Evolutionary conservation across 2,329 filamentous ascomycete genomes (phyloP).

Genomic region (Hymenoscyphus scutula): DNA sequence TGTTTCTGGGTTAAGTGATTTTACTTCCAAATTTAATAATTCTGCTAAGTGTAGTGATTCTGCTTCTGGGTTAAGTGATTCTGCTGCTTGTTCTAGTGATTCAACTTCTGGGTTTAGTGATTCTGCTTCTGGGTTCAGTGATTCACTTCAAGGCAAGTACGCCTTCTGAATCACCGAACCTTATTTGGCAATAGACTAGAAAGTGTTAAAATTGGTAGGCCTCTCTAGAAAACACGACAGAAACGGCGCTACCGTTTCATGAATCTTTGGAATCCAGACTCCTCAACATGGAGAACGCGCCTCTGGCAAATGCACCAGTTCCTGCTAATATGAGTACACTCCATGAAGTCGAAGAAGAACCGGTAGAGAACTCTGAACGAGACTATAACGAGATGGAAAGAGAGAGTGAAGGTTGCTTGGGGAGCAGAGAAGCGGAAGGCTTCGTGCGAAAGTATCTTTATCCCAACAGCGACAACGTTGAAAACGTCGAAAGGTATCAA

Average conservation of each 20-base stretch:
- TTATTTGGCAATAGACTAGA: background rate
- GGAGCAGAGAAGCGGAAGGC: background rate
- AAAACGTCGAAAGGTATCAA: conserved; percentile 23
- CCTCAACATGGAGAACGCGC: background rate
- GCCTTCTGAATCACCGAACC: background rate
- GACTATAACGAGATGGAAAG: background rate
- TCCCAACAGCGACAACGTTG: conserved; percentile 3
- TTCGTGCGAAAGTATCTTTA: background rate
- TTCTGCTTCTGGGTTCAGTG: too few species aligned
- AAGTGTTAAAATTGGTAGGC: background rate
- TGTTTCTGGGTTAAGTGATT: too few species aligned
- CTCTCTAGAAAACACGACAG: background rate
- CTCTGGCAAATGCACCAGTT: background rate
- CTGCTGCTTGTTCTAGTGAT: too few species aligned
- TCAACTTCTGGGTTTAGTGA: too few species aligned
- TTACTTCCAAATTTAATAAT: too few species aligned
- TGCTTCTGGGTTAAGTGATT: too few species aligned
- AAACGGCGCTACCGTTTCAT: background rate
- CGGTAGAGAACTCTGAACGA: too few species aligned
- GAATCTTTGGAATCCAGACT: too few species aligned
- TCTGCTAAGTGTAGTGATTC: too few species aligned
- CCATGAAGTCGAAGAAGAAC: background rate
- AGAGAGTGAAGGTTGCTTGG: background rate
- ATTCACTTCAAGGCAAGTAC: too few species aligned
- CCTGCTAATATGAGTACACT: background rate